These are phyloP conservation scores for Setaria viridis DNA, from an alignment of 202 grass and related monocot genomes.

Conservation along the genomic window DNA sequence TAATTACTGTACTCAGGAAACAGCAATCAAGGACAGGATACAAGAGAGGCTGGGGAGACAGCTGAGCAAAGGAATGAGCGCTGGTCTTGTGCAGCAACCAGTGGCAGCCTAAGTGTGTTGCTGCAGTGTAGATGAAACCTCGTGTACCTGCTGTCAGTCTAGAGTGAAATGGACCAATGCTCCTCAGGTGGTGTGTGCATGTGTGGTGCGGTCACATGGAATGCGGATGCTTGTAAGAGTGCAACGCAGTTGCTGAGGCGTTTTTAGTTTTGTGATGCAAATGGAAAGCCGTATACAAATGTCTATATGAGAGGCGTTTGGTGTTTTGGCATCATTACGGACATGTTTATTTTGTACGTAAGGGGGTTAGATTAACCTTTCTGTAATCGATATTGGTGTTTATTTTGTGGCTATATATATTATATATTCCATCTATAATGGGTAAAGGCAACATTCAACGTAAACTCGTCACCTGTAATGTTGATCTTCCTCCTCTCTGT, in stretches of 20 bases:
- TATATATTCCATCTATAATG: neutral
- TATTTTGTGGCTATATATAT: neutral
- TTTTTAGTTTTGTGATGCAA: constrained; percentile 20
- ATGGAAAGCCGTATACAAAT: constrained; percentile 15
- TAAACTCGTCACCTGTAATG: neutral
- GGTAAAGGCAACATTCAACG: neutral
- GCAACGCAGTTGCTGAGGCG: constrained; percentile 21
- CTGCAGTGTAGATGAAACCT: constrained; percentile 1
- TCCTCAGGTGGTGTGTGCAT: neutral
- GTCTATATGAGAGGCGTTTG: constrained; percentile 49
- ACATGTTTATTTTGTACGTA: neutral
- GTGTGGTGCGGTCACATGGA: constrained; percentile 30
- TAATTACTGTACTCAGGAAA: constrained; percentile 67
- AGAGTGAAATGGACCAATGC: constrained; percentile 17
- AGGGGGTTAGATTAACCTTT: constrained; percentile 23
- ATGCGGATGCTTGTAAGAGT: constrained; percentile 54
- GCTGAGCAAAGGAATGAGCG: constrained; percentile 63
- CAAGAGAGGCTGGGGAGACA: constrained; percentile 81
- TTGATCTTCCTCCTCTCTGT: neutral
- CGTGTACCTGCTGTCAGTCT: neutral
- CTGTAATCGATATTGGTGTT: neutral
- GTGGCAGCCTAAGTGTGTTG: constrained; percentile 49
- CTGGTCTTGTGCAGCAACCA: constrained; percentile 50
- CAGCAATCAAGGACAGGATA: constrained; percentile 93
- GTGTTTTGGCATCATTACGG: constrained; percentile 27